Conservation (phyloP, 495 filamentous ascomycete genomes). For the Xylaria nigripes region DNA sequence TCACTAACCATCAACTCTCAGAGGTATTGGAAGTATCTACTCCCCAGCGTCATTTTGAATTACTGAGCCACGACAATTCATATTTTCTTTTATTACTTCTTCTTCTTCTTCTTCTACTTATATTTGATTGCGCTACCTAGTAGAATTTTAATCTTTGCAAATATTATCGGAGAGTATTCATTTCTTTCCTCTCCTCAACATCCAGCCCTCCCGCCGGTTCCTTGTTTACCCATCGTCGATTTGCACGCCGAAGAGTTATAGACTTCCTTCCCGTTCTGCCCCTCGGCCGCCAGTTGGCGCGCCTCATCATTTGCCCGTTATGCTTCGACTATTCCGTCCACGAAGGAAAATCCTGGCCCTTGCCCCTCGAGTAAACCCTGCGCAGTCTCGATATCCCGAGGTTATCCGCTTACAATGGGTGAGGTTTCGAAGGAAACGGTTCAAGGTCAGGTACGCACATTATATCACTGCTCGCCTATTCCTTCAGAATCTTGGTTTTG, state of each 20-base stretch:
- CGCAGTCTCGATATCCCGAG: constrained; percentile 7
- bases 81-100: neutral
- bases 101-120: neutral
- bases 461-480: neutral
- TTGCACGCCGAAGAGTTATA: neutral
- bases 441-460: constrained; percentile 14
- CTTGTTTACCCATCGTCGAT: neutral
- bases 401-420: constrained; percentile 27
- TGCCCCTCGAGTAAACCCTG: constrained; percentile 7
- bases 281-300: constrained; percentile 33
- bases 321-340: constrained; percentile 31
- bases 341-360: constrained; percentile 14
- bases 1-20: too few species aligned
- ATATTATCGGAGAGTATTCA: neutral
- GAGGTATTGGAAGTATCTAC: too few species aligned
- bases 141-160: neutral
- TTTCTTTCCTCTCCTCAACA: neutral
- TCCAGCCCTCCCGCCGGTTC: neutral
- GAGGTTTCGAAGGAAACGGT: constrained; percentile 19
- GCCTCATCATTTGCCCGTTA: constrained; percentile 23
- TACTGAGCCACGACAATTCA: too few species aligned
- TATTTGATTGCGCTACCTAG: neutral
- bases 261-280: too few species aligned
- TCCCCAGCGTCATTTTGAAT: neutral
- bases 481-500: neutral